These are phyloP conservation scores for Venturia oleaginea DNA, from an alignment of 2,329 filamentous ascomycete species.

Conservation along the genomic window DNA sequence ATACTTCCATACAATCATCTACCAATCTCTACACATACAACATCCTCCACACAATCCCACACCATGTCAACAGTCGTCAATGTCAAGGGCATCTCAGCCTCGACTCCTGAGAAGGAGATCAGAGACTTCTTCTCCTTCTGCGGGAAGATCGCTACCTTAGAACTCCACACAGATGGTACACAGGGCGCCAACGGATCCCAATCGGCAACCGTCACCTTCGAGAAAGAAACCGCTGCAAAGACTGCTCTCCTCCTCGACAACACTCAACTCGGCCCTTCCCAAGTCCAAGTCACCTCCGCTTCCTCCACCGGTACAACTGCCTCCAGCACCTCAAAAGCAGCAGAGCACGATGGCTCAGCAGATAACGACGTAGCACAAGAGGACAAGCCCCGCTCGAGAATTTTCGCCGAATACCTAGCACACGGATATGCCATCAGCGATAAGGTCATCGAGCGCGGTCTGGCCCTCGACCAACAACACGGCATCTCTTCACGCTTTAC, in stretches of 20 bases:
- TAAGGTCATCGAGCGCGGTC: conserved; percentile 68
- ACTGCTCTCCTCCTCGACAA: conserved; percentile 95
- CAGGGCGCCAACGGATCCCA: conserved; percentile 40
- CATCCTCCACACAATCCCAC: background rate
- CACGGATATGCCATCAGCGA: conserved; percentile 69
- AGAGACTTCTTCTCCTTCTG: conserved; percentile 96
- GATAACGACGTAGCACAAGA: conserved; percentile 71
- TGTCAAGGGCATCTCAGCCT: conserved; percentile 77
- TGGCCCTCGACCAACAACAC: conserved; percentile 83
- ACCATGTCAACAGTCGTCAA: conserved; percentile 28
- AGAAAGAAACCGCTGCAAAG: conserved; percentile 94
- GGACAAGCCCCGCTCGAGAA: conserved; percentile 90
- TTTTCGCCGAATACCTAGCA: conserved; percentile 91
- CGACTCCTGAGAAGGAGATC: conserved; percentile 84
- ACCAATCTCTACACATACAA: background rate
- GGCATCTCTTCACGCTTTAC: conserved; percentile 77
- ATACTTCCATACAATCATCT: background rate
- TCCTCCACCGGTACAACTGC: conserved; percentile 41
- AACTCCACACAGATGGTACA: conserved; percentile 50
- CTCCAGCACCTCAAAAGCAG: conserved; percentile 37
- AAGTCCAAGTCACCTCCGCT: conserved; percentile 70
- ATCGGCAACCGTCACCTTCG: conserved; percentile 86
- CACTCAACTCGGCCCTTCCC: conserved; percentile 72
- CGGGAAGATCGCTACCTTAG: conserved; percentile 82
- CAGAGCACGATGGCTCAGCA: conserved; percentile 34